These are phyloP conservation scores for Capsicum rhomboideum DNA, from an alignment of 257 asterid genomes.

Conservation along the genomic window DNA sequence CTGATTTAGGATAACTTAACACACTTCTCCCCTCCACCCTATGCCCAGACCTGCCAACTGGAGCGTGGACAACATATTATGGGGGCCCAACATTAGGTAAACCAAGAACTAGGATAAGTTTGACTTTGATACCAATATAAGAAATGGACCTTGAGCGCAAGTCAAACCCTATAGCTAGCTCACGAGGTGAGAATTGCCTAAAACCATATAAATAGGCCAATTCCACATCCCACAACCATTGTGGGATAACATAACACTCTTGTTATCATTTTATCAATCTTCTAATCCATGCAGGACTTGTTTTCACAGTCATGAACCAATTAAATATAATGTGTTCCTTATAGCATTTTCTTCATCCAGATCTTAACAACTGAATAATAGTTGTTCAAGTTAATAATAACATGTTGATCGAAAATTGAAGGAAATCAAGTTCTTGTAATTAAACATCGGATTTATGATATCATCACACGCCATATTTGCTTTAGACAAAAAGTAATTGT, in stretches of 20 bases:
- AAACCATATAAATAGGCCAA: neutral
- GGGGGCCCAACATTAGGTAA: neutral
- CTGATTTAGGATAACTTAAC: neutral
- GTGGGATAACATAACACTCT: neutral
- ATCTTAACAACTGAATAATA: neutral
- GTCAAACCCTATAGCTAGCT: neutral
- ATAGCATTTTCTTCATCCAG: neutral
- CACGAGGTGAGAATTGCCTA: neutral
- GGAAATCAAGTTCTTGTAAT: neutral
- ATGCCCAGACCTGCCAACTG: neutral
- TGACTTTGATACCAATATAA: neutral
- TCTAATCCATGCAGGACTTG: neutral
- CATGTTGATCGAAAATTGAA: neutral
- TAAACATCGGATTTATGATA: neutral
- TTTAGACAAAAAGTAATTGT: neutral
- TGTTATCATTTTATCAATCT: neutral
- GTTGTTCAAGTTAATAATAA: neutral
- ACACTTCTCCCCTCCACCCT: neutral
- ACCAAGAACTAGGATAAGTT: neutral
- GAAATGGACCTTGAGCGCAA: neutral
- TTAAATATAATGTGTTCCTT: neutral
- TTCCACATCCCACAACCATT: neutral
- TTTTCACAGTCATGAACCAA: neutral
- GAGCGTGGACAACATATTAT: neutral
- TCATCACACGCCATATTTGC: neutral